Evolutionary conservation across 495 filamentous ascomycete genomes (phyloP).

Genomic region (Rhizodiscina lignyota): DNA sequence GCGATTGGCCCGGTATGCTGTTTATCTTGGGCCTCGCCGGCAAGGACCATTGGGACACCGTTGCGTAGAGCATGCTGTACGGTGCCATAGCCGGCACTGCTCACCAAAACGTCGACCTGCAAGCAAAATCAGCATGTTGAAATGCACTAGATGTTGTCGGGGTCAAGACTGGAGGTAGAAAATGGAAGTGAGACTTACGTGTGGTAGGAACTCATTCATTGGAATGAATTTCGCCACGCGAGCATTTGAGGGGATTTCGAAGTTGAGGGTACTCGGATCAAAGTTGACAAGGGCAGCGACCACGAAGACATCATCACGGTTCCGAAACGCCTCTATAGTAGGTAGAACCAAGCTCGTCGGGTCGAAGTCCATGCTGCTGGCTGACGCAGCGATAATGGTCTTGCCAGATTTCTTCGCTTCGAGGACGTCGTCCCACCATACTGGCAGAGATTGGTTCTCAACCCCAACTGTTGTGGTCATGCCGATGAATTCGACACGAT

Average conservation of each 20-base stretch:
- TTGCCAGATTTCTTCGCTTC: conserved; percentile 7
- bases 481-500: conserved; percentile 4
- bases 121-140: too few species aligned
- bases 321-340: conserved; percentile 5
- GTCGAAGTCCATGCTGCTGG: conserved; percentile 3
- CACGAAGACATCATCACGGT: conserved; percentile 4
- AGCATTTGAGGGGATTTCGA: too few species aligned
- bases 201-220: too few species aligned
- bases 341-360: conserved; percentile 3
- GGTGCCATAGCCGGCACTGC: conserved; percentile 8
- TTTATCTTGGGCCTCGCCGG: conserved; percentile 6
- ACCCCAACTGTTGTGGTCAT: conserved; percentile 2
- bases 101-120: too few species aligned
- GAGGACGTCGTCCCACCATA: conserved; percentile 7
- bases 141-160: too few species aligned
- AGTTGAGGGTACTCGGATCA: too few species aligned
- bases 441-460: background rate
- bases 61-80: conserved; percentile 6
- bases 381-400: conserved; percentile 7
- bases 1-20: conserved; percentile 3
- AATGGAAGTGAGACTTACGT: too few species aligned
- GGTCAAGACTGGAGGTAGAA: too few species aligned
- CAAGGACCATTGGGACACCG: conserved; percentile 6
- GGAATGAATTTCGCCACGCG: too few species aligned
- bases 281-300: conserved; percentile 4